Evolutionary conservation across 202 grass and related monocot genomes (phyloP).

Genomic region (Tripidium arundinaceum): DNA sequence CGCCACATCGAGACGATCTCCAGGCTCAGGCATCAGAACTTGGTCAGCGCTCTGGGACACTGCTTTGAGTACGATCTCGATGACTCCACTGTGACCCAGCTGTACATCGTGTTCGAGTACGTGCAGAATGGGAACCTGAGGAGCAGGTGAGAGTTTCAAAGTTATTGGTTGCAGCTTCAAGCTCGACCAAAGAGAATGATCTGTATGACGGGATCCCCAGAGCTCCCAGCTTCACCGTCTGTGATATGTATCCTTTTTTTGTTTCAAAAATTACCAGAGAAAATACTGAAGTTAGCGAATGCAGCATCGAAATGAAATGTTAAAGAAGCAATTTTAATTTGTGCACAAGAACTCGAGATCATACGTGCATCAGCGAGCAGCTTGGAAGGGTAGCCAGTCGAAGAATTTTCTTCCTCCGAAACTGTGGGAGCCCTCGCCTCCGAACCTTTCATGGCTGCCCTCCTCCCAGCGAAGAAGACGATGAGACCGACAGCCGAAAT

Average conservation of each 20-base stretch:
- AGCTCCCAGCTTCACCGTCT: conserved; percentile 85
- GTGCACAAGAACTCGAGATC: conserved; percentile 6
- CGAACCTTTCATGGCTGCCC: conserved; percentile 25
- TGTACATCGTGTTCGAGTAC: conserved; percentile 82
- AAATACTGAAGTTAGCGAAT: conserved; percentile 1
- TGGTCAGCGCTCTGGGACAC: conserved; percentile 85
- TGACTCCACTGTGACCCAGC: conserved; percentile 64
- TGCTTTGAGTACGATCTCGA: conserved; percentile 89
- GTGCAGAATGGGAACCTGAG: conserved; percentile 67
- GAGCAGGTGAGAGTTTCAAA: conserved; percentile 70
- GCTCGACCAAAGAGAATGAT: conserved; percentile 81
- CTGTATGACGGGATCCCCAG: conserved; percentile 83
- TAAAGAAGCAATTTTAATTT: neutral
- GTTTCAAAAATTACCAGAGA: conserved; percentile 7
- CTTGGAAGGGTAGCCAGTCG: conserved; percentile 65
- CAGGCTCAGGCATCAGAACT: conserved; percentile 80
- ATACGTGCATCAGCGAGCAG: conserved; percentile 82
- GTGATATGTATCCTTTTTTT: conserved; percentile 73
- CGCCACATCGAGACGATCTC: conserved; percentile 86
- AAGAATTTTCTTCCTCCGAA: conserved; percentile 61
- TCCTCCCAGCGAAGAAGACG: conserved; percentile 55
- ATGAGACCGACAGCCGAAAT: conserved; percentile 33
- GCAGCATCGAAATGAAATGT: neutral
- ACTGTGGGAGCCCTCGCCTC: conserved; percentile 38
- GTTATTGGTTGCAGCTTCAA: conserved; percentile 80